Conservation (phyloP, 805 yeast species). For the Candida nemodendra region DNA sequence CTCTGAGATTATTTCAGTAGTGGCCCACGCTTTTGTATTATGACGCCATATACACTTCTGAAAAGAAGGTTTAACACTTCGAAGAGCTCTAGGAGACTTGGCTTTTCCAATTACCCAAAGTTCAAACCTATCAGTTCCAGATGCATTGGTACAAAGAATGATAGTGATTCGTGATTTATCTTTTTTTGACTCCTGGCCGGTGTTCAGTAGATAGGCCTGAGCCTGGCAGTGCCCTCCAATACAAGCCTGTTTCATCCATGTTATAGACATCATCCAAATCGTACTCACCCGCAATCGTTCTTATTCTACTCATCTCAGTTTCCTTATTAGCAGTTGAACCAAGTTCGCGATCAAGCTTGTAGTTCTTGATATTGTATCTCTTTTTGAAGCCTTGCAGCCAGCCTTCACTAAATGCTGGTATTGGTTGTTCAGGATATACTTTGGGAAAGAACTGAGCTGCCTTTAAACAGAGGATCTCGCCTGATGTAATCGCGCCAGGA, state of each 20-base stretch:
- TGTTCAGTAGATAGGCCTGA: neutral
- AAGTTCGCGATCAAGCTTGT: slow-evolving; percentile 1
- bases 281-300: slow-evolving; percentile 1
- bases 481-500: slow-evolving; percentile 1
- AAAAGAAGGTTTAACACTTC: neutral
- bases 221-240: neutral
- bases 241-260: slow-evolving; percentile 1
- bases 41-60: neutral
- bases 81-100: neutral
- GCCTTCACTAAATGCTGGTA: slow-evolving; percentile 1
- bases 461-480: neutral
- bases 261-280: slow-evolving; percentile 2
- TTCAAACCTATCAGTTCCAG: slow-evolving; percentile 1
- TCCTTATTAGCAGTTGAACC: neutral
- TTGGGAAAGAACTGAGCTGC: neutral
- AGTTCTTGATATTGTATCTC: slow-evolving; percentile 1
- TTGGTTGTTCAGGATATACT: slow-evolving; percentile 1
- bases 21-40: slow-evolving; percentile 1
- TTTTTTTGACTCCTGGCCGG: slow-evolving; percentile 1
- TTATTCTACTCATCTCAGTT: neutral
- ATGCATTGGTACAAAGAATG: slow-evolving; percentile 1
- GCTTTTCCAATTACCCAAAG: slow-evolving; percentile 1
- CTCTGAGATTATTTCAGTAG: neutral
- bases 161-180: neutral
- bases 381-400: slow-evolving; percentile 4